Base-by-base conservation (phyloP, 2,329 filamentous ascomycete genomes). In the Aspergillus versicolor region DNA sequence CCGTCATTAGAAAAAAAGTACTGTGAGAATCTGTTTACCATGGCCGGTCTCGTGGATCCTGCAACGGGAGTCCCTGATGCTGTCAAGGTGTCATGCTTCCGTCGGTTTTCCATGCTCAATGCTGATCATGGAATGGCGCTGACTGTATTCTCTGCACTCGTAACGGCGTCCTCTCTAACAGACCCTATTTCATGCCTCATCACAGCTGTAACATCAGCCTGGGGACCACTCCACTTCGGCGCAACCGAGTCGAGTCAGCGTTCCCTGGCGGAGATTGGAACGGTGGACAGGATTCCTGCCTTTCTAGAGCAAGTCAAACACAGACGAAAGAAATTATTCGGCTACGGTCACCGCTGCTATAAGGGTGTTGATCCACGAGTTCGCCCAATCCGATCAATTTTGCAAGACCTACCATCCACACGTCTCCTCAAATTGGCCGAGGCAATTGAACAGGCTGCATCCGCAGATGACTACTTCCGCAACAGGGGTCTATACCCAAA, bases 51-150 rank as follows among this genome's bases (percentile, higher is more conserved):
- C 55, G 73, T 82, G 3, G 80, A 80, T 7, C 74, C 73, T 2
- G 64, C 68, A n/a, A 78, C 79, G 24, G 79, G 79, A 61, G 68
- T 69, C 17, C 81, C 82, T 0, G 78, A 84, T 56, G 76, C 79
- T 0, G 15, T 57, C 0, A 60, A 64, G 19, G 69, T 84, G 7
- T 79, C 79, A 48, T 77, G 76, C 61, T n/a, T 85, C 15, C 80
- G 84, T 52, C 75, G 77, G 5, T 75, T 85, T 3, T 82, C 82
- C 63, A 80, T 84, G 53, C 76, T 85, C 22, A 81, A 84, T 60
- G 79, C 81, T 2, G 83, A 86, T 62, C 83, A 86, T 64, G 84
- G 84, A 58, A 81, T 85, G 67, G 84, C 84, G 61, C 79, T 81
- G 64, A 82, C 81, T 2, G 84, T 82, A 0, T 82, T 83, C 1